Evolutionary conservation across 176 grass and related monocot genomes (phyloP).

Genomic region (Carex pumila): DNA sequence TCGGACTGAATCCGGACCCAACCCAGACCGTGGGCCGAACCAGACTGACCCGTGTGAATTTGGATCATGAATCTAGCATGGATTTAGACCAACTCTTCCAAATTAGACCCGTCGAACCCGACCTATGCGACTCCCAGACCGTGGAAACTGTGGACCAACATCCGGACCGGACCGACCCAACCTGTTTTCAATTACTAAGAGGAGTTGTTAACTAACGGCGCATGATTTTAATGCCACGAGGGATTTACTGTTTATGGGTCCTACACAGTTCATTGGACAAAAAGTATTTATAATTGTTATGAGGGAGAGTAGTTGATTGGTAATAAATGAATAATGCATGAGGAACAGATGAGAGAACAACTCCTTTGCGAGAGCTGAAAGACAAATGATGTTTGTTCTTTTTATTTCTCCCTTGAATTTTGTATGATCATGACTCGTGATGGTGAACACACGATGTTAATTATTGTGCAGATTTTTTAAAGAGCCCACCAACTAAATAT

Average conservation of each 20-base stretch:
- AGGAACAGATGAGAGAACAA: slow-evolving; percentile 1
- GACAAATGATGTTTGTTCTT: neutral
- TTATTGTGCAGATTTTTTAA: neutral
- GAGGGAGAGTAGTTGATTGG: neutral
- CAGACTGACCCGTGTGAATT: too few relatives aligned
- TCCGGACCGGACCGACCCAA: too few relatives aligned
- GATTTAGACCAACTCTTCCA: too few relatives aligned
- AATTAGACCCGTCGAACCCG: too few relatives aligned
- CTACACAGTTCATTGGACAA: neutral
- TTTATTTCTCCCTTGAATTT: neutral
- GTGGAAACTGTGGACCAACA: too few relatives aligned
- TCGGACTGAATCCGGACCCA: too few relatives aligned
- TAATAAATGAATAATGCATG: neutral
- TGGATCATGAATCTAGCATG: too few relatives aligned
- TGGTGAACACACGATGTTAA: neutral
- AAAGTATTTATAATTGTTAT: neutral
- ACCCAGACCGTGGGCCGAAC: too few relatives aligned
- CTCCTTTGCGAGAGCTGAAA: neutral
- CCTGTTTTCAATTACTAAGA: too few relatives aligned
- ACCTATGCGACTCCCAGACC: too few relatives aligned
- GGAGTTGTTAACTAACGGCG: slow-evolving; percentile 14
- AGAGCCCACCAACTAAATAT: neutral
- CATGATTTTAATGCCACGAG: neutral
- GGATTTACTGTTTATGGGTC: neutral
- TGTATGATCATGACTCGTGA: neutral